phyloP scores from a whole-genome alignment of 2,329 filamentous ascomycete genomes.

The Fusarium papillatum region DNA sequence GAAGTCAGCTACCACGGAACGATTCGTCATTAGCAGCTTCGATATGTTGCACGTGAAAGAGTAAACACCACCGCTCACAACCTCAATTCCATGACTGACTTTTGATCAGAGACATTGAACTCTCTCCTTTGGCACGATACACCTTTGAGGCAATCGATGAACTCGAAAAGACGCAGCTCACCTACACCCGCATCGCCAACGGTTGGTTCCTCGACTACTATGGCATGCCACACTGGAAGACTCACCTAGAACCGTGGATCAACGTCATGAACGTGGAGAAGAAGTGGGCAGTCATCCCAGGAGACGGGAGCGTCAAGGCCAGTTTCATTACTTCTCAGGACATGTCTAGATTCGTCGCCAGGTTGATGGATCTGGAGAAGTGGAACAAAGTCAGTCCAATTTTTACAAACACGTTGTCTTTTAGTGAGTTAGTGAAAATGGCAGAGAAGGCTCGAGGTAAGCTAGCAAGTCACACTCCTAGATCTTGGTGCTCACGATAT shows the following conservation, averaged over 20 bases:
- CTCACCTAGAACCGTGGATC: conserved; percentile 39
- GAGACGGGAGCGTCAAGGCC: conserved; percentile 18
- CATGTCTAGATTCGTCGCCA: conserved; percentile 27
- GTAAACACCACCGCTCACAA: background rate
- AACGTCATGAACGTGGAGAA: conserved; percentile 40
- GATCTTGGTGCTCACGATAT: accelerated
- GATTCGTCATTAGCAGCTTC: conserved; percentile 40
- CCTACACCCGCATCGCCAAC: conserved; percentile 34
- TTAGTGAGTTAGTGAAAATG: conserved; percentile 20
- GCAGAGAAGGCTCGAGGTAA: conserved; percentile 33
- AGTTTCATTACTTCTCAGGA: conserved; percentile 41
- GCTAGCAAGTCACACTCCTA: accelerated
- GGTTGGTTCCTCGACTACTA: conserved; percentile 46
- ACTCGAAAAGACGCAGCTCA: conserved; percentile 18
- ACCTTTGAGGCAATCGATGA: conserved; percentile 39
- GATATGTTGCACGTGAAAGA: conserved; percentile 39
- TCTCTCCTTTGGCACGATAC: conserved; percentile 35
- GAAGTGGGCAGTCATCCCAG: conserved; percentile 39
- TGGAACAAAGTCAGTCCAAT: conserved; percentile 31
- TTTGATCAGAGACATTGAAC: conserved; percentile 22
- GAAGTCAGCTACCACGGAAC: conserved; percentile 1
- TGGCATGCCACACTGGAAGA: conserved; percentile 38
- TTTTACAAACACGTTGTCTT: conserved; percentile 15
- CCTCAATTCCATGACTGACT: accelerated
- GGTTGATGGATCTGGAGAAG: conserved; percentile 27